Conservation (phyloP, 108 stramenopile genomes). For the Discostella pseudostelligera region DNA sequence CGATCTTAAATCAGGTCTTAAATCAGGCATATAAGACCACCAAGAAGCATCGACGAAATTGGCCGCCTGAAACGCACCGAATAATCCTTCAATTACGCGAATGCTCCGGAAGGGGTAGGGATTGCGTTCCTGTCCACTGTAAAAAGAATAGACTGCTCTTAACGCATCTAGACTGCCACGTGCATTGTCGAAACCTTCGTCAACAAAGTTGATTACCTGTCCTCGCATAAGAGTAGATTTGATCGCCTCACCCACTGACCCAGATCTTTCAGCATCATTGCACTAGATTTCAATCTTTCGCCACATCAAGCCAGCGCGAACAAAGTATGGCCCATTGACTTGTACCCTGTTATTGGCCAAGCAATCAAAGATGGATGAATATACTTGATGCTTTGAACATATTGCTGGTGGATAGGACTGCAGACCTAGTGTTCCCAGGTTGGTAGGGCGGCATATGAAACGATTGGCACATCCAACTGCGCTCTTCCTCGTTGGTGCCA, state of each 20-base stretch:
- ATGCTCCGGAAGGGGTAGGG: not conserved
- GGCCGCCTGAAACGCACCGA: not conserved
- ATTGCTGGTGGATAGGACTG: slow-evolving; percentile 25
- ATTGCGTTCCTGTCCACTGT: not conserved
- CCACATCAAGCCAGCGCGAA: too few relatives aligned
- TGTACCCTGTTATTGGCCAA: not conserved
- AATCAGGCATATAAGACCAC: too few relatives aligned
- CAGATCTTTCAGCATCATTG: not conserved
- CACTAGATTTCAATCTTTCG: slow-evolving; percentile 22
- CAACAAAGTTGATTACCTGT: not conserved
- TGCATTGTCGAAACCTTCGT: not conserved
- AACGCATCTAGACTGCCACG: not conserved
- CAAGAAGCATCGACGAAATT: too few relatives aligned
- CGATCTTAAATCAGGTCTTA: too few relatives aligned
- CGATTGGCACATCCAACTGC: slow-evolving; percentile 1
- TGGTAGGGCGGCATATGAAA: slow-evolving; percentile 7
- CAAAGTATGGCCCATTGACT: not conserved
- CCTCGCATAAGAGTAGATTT: too few relatives aligned
- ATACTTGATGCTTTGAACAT: slow-evolving; percentile 31
- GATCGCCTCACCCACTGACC: too few relatives aligned
- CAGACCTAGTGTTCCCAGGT: too few relatives aligned
- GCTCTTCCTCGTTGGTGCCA: not conserved
- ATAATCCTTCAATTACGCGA: not conserved
- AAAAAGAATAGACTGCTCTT: too few relatives aligned
- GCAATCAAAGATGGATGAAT: slow-evolving; percentile 1